Evolutionary conservation across 2,329 filamentous ascomycete species (phyloP), one percentile per base, ranked within the genome.

Genomic region (Claviceps citrina): DNA sequence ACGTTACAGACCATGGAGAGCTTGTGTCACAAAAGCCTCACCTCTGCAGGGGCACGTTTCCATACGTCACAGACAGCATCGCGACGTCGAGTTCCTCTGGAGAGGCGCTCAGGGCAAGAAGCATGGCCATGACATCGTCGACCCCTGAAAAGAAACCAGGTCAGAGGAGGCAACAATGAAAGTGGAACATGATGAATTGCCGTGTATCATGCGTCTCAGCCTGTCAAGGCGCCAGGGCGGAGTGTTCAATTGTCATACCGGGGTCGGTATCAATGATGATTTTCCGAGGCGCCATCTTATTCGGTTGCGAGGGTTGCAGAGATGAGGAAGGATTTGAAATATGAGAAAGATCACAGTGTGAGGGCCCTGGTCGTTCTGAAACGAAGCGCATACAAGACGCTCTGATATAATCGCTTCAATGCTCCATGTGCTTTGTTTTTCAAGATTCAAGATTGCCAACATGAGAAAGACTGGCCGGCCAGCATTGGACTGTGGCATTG

Each of bases 211-310:
- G n/a, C 2, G 22, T 26, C 3, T 48, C 58, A 49, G 22, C 7
- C 10, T 24, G 22, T 24, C 8, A 5, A 8, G 5, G 22, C 8
- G 22, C 22, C 22, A 19, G 4, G 13, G 15, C 12, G 28, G 22
- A 27, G 26, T n/a, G n/a, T n/a, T n/a, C n/a, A 32, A 10, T 5
- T n/a, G 7, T 39, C 37, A 16, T 67, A 84, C 87, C 64, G 49
- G 89, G 89, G 57, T 96, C 91, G 2, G 89, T 96, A 56, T 98
- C 91, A 53, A 98, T 91, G 52, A 98, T 95, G 50, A 98, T 79
- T 53, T 81, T 78, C 52, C 73, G 76, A 51, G 78, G 71, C 41
- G 74, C 68, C 79, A 84, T 83, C n/a, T n/a, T 3, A 16, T 32
- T 34, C n/a, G 19, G 12, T n/a, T 30, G 13, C n/a, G 8, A 30